Evolutionary conservation across 345 rosid species (phyloP), one percentile per base, ranked within the genome.

Genomic region (Eucalyptus pauciflora): DNA sequence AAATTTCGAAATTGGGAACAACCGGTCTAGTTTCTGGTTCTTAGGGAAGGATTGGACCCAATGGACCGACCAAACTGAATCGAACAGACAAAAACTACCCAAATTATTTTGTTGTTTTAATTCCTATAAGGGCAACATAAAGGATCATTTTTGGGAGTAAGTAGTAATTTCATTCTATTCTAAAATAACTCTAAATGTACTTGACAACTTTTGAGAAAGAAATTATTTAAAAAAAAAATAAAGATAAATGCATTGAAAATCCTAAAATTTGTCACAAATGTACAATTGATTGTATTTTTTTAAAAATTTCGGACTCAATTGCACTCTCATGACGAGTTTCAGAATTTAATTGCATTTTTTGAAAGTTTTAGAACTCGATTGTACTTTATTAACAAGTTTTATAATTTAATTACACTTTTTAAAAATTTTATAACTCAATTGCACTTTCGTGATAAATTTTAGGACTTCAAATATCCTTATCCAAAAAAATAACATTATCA

Each of bases 381-480:
- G 0, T 2, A 52, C 10, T 52, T 52, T 18, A 52, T 52, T 18
- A 52, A 3, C 0, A 52, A 52, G 0, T 52, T 1, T 18, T 52
- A 52, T 2, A 52, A 7, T 18, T 52, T 52, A 7, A 18, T 52
- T 52, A 3, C 1, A 52, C 1, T 52, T 52, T 3, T 52, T 52
- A 3, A 52, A 52, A 52, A 0, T 0, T 18, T 52, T 52, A 52
- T 52, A 18, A 52, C 0, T 0, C 0, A 18, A 52, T 52, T 1
- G 1, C 1, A 52, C 22, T 52, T 18, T 52, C 0, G 0, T 52
- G 1, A 52, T 52, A 18, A 52, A 5, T 52, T 52, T 52, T 52
- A 52, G 1, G 2, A 52, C 0, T 3, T 52, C 2, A 4, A 52
- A 52, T 52, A 18, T 52, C 7, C 24, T 52, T 52, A 52, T 52